Conservation (phyloP, 805 yeast genomes). For the Yarrowia sp. region DNA sequence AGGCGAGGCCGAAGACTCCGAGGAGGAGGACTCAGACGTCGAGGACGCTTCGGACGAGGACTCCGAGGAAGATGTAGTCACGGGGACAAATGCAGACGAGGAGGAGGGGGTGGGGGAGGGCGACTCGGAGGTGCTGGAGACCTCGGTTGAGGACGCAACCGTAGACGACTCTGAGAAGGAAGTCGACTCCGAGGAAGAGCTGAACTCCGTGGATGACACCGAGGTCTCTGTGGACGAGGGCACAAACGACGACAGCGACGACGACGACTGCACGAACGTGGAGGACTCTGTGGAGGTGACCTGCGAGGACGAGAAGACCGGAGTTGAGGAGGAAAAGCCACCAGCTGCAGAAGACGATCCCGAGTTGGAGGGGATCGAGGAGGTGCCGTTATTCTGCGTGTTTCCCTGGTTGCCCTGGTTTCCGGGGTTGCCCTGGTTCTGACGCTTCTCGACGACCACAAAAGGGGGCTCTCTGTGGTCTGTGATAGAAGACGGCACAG, state of each 20-base stretch:
- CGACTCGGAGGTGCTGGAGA: slow-evolving; percentile 3
- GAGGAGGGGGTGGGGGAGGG: slow-evolving; percentile 1
- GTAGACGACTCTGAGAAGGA: neutral
- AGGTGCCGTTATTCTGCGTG: slow-evolving; percentile 14
- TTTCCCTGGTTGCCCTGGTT: slow-evolving; percentile 1
- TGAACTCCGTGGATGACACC: neutral
- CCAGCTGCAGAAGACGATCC: neutral
- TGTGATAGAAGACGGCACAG: neutral
- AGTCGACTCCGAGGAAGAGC: neutral
- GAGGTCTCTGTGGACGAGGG: neutral
- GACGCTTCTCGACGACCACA: slow-evolving; percentile 24
- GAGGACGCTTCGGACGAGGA: neutral
- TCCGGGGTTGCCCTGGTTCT: neutral
- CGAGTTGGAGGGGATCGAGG: slow-evolving; percentile 1
- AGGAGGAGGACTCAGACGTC: neutral
- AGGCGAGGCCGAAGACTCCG: slow-evolving; percentile 10
- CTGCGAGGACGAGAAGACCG: neutral
- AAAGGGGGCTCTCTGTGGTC: slow-evolving; percentile 1
- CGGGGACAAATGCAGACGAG: slow-evolving; percentile 23
- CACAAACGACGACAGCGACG: neutral
- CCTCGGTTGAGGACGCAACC: neutral
- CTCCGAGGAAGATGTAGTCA: slow-evolving; percentile 2
- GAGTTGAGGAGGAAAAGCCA: neutral
- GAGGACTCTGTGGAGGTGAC: neutral
- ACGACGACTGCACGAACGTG: neutral